Conservation (phyloP, 345 rosid genomes). For the Laguncularia racemosa region DNA sequence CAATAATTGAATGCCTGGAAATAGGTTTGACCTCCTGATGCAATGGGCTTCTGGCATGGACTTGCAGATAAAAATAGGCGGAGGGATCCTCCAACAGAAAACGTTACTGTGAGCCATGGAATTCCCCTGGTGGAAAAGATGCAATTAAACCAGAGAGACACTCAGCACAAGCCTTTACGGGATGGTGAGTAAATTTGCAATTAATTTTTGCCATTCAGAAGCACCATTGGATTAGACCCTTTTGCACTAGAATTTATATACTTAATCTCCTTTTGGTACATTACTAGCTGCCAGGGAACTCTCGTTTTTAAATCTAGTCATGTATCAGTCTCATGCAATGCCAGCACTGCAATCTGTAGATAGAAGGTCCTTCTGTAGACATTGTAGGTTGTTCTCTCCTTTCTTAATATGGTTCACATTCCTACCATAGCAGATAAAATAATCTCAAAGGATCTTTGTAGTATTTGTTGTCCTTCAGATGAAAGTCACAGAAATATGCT, state of each 20-base stretch:
- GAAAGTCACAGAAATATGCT: too few relatives aligned
- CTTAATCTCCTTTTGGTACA: neutral
- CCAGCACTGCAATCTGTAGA: too few relatives aligned
- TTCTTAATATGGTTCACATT: too few relatives aligned
- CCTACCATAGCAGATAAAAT: too few relatives aligned
- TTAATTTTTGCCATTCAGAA: neutral
- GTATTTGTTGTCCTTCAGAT: too few relatives aligned
- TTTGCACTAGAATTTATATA: neutral
- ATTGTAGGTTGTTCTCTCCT: too few relatives aligned
- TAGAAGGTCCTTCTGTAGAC: too few relatives aligned
- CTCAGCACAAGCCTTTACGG: constrained; percentile 5
- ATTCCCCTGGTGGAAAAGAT: neutral
- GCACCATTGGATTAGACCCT: neutral
- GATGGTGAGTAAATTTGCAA: constrained; percentile 5
- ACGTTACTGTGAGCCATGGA: neutral
- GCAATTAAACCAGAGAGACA: neutral
- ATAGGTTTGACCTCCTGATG: too few relatives aligned
- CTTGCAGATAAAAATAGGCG: neutral
- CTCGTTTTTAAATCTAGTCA: neutral
- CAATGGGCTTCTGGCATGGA: neutral
- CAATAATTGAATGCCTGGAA: too few relatives aligned
- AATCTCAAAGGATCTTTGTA: too few relatives aligned
- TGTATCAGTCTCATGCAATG: neutral
- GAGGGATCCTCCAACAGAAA: neutral
- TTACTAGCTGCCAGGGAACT: neutral